These are phyloP conservation scores for Acer campestre DNA, from an alignment of 345 rosid species.

Conservation along the genomic window DNA sequence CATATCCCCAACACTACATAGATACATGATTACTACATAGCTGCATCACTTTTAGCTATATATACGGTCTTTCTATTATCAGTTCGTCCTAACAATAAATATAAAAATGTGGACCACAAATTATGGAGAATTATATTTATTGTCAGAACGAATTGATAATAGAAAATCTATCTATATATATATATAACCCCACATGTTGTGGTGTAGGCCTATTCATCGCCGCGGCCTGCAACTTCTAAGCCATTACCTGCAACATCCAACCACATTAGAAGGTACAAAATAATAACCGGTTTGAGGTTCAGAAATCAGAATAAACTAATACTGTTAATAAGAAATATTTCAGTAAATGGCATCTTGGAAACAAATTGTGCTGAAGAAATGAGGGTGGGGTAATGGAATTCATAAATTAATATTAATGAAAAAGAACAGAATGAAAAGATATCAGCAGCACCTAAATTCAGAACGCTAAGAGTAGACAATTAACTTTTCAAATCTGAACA, in stretches of 20 bases:
- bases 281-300: not conserved
- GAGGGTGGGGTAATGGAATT: not conserved
- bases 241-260: constrained; percentile 69
- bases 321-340: not conserved
- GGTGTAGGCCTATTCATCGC: constrained; percentile 9
- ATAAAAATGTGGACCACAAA: no score
- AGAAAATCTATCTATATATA: no score
- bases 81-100: no score
- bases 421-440: not conserved
- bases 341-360: not conserved
- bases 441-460: not conserved
- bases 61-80: no score
- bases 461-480: not conserved
- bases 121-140: no score
- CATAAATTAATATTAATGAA: not conserved
- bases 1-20: not conserved
- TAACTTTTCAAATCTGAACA: not conserved
- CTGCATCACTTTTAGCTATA: not conserved
- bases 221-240: constrained; percentile 73
- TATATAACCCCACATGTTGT: no score
- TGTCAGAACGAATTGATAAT: no score
- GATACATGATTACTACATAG: not conserved
- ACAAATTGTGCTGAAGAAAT: not conserved
- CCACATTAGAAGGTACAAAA: not conserved
- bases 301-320: not conserved